Base-by-base conservation (phyloP, 106 monocot genomes). In the Dactylorhiza incarnata region DNA sequence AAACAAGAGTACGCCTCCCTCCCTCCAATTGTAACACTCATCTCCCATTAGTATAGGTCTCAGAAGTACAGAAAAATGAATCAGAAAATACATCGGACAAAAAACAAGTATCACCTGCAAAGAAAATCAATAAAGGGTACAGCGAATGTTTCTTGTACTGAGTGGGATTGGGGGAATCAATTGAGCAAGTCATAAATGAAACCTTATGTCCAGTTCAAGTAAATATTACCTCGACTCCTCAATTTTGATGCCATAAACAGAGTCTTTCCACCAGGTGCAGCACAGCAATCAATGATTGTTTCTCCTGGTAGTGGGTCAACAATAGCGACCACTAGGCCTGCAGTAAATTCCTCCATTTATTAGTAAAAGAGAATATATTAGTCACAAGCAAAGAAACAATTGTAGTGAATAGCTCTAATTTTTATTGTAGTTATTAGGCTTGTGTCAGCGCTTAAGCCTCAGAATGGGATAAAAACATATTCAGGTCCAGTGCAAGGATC, bases 231-330 rank as follows among this genome's bases (percentile, higher is more conserved):
- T 93, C 89, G 72, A 29, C 86, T 83, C 80, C 59, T 87, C 73
- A 96, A 68, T 17, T 69, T 79, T 75, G 87, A 86, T 69, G 93
- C 96, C 88, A 96, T 96, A 81, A 79, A 96, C 45, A 93, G 78
- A 48, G 96, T 81, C 72, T 96, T 96, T 65, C 96, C 96, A 83
- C 96, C 93, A 56, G 96, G 96, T 71, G 96, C 96, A 54, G 96
- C 93, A 83, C 96, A 96, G 70, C 96, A 96, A 76, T 96, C 96
- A 73, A 93, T 76, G 2, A 96, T 96, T 29, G 79, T 86, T 63
- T 96, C 91, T 76, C 96, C 91, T 22, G 96, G 93, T 71, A 81
- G 80, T 76, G 96, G 96, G 52, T 93, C 96, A 29, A 96, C 81
- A 22, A 91, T 87, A 77, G 82, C 83, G 23, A 93, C 96, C 46